Evolutionary conservation across 352 stramenopile species (phyloP).

Genomic region (Phytophthora foliorum): DNA sequence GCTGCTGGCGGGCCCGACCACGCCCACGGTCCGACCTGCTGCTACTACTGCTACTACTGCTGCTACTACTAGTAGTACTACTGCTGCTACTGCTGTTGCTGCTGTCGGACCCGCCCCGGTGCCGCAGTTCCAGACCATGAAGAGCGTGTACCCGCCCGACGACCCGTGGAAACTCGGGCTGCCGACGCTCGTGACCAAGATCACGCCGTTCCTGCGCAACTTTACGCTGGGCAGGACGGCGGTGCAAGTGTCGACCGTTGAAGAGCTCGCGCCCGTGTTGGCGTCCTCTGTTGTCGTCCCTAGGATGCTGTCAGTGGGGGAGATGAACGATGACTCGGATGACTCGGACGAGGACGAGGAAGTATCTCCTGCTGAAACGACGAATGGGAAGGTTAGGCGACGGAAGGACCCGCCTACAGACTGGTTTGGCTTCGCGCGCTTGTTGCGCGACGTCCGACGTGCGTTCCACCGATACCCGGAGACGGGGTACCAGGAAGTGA

Average conservation of each 20-base stretch:
- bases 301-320: not conserved
- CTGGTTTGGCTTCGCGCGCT: constrained; percentile 76
- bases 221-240: constrained; percentile 52
- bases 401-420: constrained; percentile 34
- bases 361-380: not conserved
- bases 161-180: constrained; percentile 81
- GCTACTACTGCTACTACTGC: no score
- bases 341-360: not conserved
- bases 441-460: constrained; percentile 83
- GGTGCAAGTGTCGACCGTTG: not conserved
- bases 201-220: constrained; percentile 71
- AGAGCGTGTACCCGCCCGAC: constrained; percentile 68
- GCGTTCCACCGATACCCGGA: constrained; percentile 93
- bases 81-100: no score
- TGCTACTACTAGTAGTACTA: no score
- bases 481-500: constrained; percentile 92
- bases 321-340: constrained; percentile 2
- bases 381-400: no score
- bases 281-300: not conserved
- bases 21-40: not conserved
- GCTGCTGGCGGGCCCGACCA: not conserved
- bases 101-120: not conserved
- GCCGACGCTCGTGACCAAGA: constrained; percentile 48
- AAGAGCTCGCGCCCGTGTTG: not conserved
- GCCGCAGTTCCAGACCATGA: constrained; percentile 17